phyloP scores from a whole-genome alignment of 2,329 filamentous ascomycete species.

The Epicoccum nigrum region DNA sequence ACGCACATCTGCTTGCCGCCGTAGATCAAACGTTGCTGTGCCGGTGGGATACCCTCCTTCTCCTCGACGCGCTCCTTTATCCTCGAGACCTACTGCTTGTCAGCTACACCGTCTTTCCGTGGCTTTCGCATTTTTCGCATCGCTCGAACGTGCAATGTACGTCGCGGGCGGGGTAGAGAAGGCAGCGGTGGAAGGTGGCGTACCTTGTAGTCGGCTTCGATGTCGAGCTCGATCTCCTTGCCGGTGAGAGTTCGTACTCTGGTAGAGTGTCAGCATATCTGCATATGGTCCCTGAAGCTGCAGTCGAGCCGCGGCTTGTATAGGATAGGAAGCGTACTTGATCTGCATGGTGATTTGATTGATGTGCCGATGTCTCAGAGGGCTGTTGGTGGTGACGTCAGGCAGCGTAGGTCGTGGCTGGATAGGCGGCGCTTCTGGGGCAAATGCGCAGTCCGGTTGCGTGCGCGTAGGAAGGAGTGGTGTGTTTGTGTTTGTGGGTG shows the following conservation, averaged over 20 bases:
- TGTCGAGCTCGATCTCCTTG: slow-evolving; percentile 98
- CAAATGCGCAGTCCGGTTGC: neutral
- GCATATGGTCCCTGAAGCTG: neutral
- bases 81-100: slow-evolving; percentile 71
- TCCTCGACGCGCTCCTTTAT: slow-evolving; percentile 99
- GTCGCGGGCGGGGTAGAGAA: too few relatives aligned
- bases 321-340: slow-evolving; percentile 33
- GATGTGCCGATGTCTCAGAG: slow-evolving; percentile 1
- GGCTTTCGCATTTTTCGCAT: neutral
- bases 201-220: slow-evolving; percentile 93
- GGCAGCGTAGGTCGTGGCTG: neutral
- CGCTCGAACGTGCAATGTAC: neutral
- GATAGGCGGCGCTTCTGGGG: neutral
- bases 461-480: neutral
- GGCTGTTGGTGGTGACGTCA: neutral
- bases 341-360: slow-evolving; percentile 44
- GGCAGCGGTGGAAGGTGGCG: slow-evolving; percentile 17
- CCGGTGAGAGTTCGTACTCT: slow-evolving; percentile 98
- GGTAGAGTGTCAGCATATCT: slow-evolving; percentile 15
- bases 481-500: neutral
- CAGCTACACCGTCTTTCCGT: slow-evolving; percentile 3
- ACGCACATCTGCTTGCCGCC: slow-evolving; percentile 95
- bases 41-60: slow-evolving; percentile 97
- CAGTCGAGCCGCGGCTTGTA: neutral
- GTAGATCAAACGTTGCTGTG: slow-evolving; percentile 94